These are phyloP conservation scores for Gossypioides kirkii DNA, from an alignment of 345 rosid species.

Conservation along the genomic window DNA sequence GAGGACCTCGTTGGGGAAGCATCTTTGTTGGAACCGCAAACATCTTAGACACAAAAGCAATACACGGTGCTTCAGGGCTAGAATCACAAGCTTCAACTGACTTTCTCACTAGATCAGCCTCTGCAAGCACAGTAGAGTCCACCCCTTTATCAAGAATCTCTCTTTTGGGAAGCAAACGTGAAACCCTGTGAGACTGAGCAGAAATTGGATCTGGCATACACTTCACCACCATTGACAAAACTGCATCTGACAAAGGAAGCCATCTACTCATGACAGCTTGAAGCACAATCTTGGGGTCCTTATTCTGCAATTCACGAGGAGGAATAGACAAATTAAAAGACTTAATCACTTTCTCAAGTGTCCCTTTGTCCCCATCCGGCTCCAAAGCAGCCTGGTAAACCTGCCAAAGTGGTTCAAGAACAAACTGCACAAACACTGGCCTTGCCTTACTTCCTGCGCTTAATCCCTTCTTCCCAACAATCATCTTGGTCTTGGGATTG, in stretches of 20 bases:
- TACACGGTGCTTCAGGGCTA: conserved; percentile 55
- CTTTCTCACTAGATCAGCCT: conserved; percentile 66
- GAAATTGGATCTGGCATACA: conserved; percentile 77
- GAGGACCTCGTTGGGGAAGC: conserved; percentile 68
- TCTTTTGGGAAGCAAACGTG: conserved; percentile 75
- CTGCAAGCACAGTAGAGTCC: conserved; percentile 47
- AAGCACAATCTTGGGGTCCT: conserved; percentile 76
- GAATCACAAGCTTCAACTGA: conserved; percentile 75
- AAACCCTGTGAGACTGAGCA: conserved; percentile 63
- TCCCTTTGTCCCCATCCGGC: conserved; percentile 53
- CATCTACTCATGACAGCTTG: conserved; percentile 85
- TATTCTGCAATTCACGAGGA: conserved; percentile 79
- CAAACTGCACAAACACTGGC: conserved; percentile 96
- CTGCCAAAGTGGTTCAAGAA: conserved; percentile 93
- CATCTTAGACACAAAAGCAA: conserved; percentile 93
- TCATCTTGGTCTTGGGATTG: conserved; percentile 69
- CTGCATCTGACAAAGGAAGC: conserved; percentile 86
- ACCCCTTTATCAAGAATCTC: conserved; percentile 36
- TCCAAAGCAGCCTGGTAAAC: conserved; percentile 72
- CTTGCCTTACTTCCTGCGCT: conserved; percentile 53
- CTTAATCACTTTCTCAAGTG: conserved; percentile 66
- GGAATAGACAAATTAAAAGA: conserved; percentile 65
- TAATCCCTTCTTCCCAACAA: conserved; percentile 69
- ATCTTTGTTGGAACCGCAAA: conserved; percentile 76
- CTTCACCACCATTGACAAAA: conserved; percentile 83